Conservation (phyloP, 2,329 filamentous ascomycete genomes). For the Aspergillus ustus region DNA sequence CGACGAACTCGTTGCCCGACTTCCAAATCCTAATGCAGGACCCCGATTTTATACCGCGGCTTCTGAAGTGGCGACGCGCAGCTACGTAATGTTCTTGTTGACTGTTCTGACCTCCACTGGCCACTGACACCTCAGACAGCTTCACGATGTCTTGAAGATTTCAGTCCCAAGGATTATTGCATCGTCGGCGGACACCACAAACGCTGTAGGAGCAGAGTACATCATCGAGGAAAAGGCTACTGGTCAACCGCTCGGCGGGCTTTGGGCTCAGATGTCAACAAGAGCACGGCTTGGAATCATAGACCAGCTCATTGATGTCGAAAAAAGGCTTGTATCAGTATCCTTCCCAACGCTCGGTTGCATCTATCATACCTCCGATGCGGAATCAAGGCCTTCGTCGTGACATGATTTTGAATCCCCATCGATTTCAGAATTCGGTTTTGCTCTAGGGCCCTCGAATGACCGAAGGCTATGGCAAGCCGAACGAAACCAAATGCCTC, state of each 20-base stretch:
- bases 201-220: slow-evolving; percentile 46
- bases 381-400: slow-evolving; percentile 2
- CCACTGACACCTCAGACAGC: slow-evolving; percentile 9
- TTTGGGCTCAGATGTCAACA: slow-evolving; percentile 33
- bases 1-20: slow-evolving; percentile 8
- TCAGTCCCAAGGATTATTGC: slow-evolving; percentile 42
- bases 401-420: too few relatives aligned
- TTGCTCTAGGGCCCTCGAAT: neutral
- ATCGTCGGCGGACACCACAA: slow-evolving; percentile 39
- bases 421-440: neutral
- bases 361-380: slow-evolving; percentile 27
- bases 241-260: slow-evolving; percentile 35
- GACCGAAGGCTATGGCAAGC: too few relatives aligned
- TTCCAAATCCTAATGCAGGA: slow-evolving; percentile 21
- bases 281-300: slow-evolving; percentile 19
- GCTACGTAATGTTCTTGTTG: slow-evolving; percentile 23
- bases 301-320: slow-evolving; percentile 27
- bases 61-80: slow-evolving; percentile 32
- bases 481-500: too few relatives aligned
- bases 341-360: slow-evolving; percentile 28
- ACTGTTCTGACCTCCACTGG: too few relatives aligned
- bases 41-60: slow-evolving; percentile 26
- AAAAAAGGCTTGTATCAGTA: slow-evolving; percentile 25
- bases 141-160: slow-evolving; percentile 27
- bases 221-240: slow-evolving; percentile 44